Percentiles rank a stretch among this genome's conserved stretches.
Conservation (phyloP, 2,329 filamentous ascomycete genomes). For the Plenodomus tracheiphilus region DNA sequence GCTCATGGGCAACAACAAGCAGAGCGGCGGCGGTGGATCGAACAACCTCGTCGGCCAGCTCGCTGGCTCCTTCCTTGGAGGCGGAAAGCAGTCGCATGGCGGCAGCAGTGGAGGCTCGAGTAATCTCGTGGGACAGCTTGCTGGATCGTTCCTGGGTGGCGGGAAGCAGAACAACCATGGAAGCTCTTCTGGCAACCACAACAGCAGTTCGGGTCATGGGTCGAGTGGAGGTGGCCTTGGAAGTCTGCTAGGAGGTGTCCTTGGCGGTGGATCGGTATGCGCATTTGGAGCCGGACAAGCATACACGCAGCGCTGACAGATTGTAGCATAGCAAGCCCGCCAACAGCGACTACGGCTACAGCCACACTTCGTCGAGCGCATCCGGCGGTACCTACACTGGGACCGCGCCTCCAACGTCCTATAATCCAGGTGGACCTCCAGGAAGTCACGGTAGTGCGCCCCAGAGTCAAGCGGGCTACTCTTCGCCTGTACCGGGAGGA, state of each 20-base stretch:
- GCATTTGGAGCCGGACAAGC: background rate
- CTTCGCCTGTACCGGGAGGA: conserved; percentile 22
- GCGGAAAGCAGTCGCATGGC: conserved; percentile 40
- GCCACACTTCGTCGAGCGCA: conserved; percentile 54
- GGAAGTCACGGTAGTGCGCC: conserved; percentile 23
- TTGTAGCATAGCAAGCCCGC: conserved; percentile 39
- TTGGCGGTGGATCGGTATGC: conserved; percentile 42
- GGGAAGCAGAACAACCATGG: conserved; percentile 37
- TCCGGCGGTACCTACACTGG: conserved; percentile 62
- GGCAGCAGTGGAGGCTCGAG: conserved; percentile 40
- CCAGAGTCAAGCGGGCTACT: conserved; percentile 23
- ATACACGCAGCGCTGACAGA: conserved; percentile 5
- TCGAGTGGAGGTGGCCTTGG: conserved; percentile 27
- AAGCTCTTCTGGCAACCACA: conserved; percentile 46
- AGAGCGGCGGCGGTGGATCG: conserved; percentile 39
- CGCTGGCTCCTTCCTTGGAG: conserved; percentile 53
- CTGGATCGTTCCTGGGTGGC: conserved; percentile 49
- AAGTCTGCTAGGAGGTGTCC: conserved; percentile 37
- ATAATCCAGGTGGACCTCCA: conserved; percentile 51
- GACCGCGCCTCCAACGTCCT: conserved; percentile 64
- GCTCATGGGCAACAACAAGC: conserved; percentile 48
- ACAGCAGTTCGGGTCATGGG: conserved; percentile 48
- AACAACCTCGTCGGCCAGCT: conserved; percentile 56
- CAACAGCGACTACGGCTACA: conserved; percentile 59
- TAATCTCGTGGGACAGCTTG: conserved; percentile 58